Percentiles rank a stretch among this genome's conserved stretches.
phyloP scores from a whole-genome alignment of 495 filamentous ascomycete genomes.

The Aspergillus olivimuriae region DNA sequence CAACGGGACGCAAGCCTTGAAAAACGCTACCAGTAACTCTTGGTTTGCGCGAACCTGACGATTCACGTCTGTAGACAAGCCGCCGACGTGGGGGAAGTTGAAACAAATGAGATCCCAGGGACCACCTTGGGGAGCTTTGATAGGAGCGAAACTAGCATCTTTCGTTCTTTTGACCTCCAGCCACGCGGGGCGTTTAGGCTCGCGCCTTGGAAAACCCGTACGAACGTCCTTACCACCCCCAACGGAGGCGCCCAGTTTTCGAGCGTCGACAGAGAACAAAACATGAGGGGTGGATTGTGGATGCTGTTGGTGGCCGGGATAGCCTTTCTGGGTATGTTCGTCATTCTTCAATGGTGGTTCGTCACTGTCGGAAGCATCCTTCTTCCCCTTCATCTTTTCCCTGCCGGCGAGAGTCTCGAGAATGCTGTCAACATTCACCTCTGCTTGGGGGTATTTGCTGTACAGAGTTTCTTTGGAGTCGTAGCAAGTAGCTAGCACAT shows the following conservation, averaged over 20 bases:
- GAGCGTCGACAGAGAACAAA: slow-evolving; percentile 68
- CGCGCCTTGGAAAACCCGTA: slow-evolving; percentile 22
- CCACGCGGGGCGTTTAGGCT: slow-evolving; percentile 30
- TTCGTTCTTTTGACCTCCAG: slow-evolving; percentile 10
- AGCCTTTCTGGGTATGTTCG: neutral
- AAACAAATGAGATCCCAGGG: slow-evolving; percentile 75
- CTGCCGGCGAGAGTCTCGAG: slow-evolving; percentile 8
- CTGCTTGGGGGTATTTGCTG: slow-evolving; percentile 73
- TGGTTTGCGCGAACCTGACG: slow-evolving; percentile 90
- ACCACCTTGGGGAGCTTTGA: slow-evolving; percentile 21
- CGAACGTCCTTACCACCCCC: slow-evolving; percentile 39
- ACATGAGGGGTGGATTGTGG: slow-evolving; percentile 36
- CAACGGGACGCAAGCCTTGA: slow-evolving; percentile 52
- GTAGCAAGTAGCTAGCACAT: slow-evolving; percentile 58
- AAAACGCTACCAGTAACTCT: slow-evolving; percentile 79
- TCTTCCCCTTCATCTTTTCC: neutral
- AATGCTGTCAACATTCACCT: slow-evolving; percentile 52
- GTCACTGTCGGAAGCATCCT: neutral
- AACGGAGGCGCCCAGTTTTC: slow-evolving; percentile 49
- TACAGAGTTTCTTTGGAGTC: slow-evolving; percentile 49
- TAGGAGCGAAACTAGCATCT: neutral
- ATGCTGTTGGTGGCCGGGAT: neutral
- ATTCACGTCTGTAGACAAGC: slow-evolving; percentile 86
- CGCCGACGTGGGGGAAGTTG: slow-evolving; percentile 96
- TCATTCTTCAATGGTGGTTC: slow-evolving; percentile 1